Conservation (phyloP, 495 filamentous ascomycete species). For the Tuber microsphaerosporum region DNA sequence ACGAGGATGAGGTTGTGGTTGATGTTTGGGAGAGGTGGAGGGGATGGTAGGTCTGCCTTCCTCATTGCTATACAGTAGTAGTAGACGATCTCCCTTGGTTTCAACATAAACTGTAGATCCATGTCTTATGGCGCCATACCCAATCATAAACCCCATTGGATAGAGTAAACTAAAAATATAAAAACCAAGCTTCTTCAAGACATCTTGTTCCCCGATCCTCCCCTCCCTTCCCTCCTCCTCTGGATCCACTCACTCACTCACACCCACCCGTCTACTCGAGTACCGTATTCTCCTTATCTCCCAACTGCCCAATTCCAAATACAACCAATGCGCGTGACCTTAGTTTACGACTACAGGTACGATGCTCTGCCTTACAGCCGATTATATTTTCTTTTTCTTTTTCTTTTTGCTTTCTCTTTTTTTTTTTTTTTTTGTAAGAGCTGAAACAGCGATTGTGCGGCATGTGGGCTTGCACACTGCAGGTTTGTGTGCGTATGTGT, state of each 20-base stretch:
- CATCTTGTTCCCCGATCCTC: background rate
- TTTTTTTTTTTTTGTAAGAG: background rate
- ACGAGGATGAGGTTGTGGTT: constrained; percentile 56
- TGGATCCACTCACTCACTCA: background rate
- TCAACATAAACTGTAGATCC: background rate
- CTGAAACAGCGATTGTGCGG: background rate
- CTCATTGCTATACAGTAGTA: background rate
- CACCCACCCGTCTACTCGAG: background rate
- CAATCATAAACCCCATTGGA: background rate
- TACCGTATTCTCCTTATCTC: background rate
- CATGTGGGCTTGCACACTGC: background rate
- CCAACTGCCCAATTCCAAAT: background rate
- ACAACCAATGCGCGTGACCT: background rate
- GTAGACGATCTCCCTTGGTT: background rate
- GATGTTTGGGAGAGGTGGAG: constrained; percentile 65
- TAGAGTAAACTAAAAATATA: background rate
- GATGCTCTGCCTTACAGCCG: background rate
- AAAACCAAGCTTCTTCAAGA: background rate
- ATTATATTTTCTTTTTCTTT: background rate
- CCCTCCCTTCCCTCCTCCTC: background rate
- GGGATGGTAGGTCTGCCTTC: constrained; percentile 46
- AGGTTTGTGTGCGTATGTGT: background rate
- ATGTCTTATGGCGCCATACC: background rate
- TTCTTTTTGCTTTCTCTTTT: no score
- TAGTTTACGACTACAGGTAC: background rate